Evolutionary conservation across 2,329 filamentous ascomycete genomes (phyloP).

Genomic region (Sclerotinia minor): DNA sequence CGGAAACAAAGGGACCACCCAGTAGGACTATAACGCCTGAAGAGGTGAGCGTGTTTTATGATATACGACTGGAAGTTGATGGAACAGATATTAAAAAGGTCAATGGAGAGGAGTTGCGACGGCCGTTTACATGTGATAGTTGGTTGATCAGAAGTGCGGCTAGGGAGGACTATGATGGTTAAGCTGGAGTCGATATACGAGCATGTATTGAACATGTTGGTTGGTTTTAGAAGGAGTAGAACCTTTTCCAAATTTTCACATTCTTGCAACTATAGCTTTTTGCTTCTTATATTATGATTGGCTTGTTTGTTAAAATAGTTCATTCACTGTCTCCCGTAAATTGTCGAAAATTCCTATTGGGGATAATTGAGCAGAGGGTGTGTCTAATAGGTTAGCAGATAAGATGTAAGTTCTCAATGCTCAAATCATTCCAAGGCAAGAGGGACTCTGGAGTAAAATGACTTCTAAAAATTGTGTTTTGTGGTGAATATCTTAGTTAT

Average conservation of each 20-base stretch:
- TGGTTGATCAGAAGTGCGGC: background rate
- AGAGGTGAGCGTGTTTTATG: slow-evolving; percentile 2
- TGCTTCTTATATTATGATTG: background rate
- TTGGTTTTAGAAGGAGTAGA: background rate
- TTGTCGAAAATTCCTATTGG: too few species aligned
- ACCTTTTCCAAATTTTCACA: too few species aligned
- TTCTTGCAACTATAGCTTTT: too few species aligned
- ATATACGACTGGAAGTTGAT: background rate
- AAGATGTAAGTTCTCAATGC: too few species aligned
- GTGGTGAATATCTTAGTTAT: too few species aligned
- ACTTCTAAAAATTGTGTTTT: too few species aligned
- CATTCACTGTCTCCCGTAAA: too few species aligned
- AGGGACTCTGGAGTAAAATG: too few species aligned
- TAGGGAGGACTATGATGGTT: background rate
- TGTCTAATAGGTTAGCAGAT: too few species aligned
- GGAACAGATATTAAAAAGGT: background rate
- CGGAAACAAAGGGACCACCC: background rate
- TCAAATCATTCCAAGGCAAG: background rate
- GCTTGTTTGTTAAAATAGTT: background rate
- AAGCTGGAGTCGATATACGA: background rate
- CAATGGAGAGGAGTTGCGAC: background rate
- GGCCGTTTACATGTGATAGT: background rate
- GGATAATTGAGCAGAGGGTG: too few species aligned
- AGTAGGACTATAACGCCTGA: background rate
- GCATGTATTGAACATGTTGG: background rate